Evolutionary conservation across 2,329 filamentous ascomycete genomes (phyloP), one percentile per base, ranked within the genome.

Genomic region (Lasiodiplodia sp.): DNA sequence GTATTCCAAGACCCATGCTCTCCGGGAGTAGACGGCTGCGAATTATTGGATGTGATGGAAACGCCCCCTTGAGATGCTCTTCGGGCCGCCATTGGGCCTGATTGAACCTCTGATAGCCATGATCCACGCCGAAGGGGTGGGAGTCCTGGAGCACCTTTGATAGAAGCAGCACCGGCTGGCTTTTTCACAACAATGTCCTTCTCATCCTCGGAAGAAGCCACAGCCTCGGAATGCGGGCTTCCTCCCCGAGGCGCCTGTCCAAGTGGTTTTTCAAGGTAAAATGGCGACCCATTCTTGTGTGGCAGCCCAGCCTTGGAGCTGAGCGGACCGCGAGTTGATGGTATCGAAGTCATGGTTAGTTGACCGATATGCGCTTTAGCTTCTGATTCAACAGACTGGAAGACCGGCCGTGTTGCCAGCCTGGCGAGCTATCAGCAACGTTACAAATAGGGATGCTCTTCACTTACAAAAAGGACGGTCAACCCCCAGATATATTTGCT

Each of bases 191-290:
- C 62, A n/a, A 57, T 47, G 70, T 97, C 92, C 68, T 84, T 87
- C 79, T 99, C 96, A 79, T 98, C 96, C 79, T 98, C 96, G 14
- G 94, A 97, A 72, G 95, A 98, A 65, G 92, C 94, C 69, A 98
- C 84, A 64, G 93, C 95, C 78, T 98, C 95, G 3, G 94, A 97
- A 77, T 98, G 96, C 25, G 95, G 95, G 1, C 95, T 97, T 8
- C 67, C 67, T 38, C 67, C 67, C 6, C 67, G 67, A 51, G 67
- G 60, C 2, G 55, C 57, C 12, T 68, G 60, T 37, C 58, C 55
- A 10, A 64, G 51, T 4, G 66, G 57, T 25, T 63, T 68, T 12
- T 58, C 67, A 14, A 68, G 38, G 28, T 68, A 68, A 14, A 52
- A 64, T 28, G 67, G 37, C 4, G 67, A 60, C 2, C 67, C 67